Base-by-base conservation (phyloP, 1,139 yeast genomes). In the Hansenula lynferdii region DNA sequence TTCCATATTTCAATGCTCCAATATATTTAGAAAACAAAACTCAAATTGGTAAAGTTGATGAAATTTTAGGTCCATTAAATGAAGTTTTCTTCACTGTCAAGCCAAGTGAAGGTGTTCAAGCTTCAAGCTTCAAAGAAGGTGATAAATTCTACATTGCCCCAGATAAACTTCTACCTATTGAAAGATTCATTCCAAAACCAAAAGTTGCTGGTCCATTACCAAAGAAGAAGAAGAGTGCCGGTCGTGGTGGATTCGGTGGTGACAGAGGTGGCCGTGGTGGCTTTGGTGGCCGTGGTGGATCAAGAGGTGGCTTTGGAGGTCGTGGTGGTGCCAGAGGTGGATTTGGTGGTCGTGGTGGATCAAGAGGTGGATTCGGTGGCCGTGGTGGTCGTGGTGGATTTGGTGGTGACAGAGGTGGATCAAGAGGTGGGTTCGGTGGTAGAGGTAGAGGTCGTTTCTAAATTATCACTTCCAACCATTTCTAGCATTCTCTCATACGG, bases 1-100 rank as follows among this genome's bases (percentile, higher is more conserved):
- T 94, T 51, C 99, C 99, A 55, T 94, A 92, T 65, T 94, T 94
- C 77, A 94, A 94, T 68, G 99, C 99, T 22, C 98, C 98, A 61
- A 90, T 94, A 59, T 94, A 84, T 64, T 77, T 92, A 53, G 97
- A 92, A 64, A 92, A 92, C 74, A 84, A 83, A 73, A 85, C 96
- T 23, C 94, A 85, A 60, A 81, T 94, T 40, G 99, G 99, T 56
- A 94, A 94, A 67, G 96, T 94, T 42, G 99, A 94, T 62, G 99
- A 94, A 71, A 92, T 94, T 50, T 74, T 94, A 55, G 99, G 99
- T 38, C 97, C 98, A 39, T 70, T 94, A 61, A 92, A 92, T 62
- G 98, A 94, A 66, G 97, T 92, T 16, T 90, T 76, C 62, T 94
- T 94, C 77, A 94, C 98, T 36, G 80, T 94, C 54, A 92, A 94